phyloP scores from a whole-genome alignment of 768 basidiomycete genomes.

The Hysterangium stoloniferum region DNA sequence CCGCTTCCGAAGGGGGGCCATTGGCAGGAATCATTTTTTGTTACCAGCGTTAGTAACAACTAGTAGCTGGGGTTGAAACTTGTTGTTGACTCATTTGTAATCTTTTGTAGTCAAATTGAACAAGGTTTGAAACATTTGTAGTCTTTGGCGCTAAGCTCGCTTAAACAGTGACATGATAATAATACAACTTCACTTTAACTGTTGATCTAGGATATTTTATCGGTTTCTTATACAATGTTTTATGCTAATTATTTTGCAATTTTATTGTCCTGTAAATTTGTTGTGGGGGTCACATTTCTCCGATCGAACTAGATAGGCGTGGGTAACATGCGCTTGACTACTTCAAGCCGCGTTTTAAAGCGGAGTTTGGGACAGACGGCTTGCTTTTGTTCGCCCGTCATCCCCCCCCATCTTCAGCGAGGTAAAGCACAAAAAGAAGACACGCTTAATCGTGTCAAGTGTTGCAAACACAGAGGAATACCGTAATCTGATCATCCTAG shows the following conservation, averaged over 20 bases:
- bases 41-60: background rate
- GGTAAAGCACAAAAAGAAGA: slow-evolving; percentile 9
- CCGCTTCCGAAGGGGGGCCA: background rate
- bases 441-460: slow-evolving; percentile 7
- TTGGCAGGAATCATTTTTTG: slow-evolving; percentile 2
- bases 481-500: slow-evolving; percentile 6
- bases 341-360: background rate
- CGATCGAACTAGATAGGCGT: no score
- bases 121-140: slow-evolving; percentile 9
- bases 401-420: background rate
- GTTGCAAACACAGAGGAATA: slow-evolving; percentile 1
- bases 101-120: no score
- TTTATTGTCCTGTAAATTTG: no score
- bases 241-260: no score
- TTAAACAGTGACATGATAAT: no score
- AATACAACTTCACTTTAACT: no score
- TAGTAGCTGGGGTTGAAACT: slow-evolving; percentile 3
- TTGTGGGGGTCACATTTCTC: no score
- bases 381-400: slow-evolving; percentile 4
- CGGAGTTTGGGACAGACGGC: slow-evolving; percentile 1
- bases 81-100: background rate
- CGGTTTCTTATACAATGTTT: no score
- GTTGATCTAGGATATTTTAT: no score
- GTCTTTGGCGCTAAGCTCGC: no score
- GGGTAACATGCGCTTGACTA: background rate